Conservation (phyloP, 441 rosid genomes). For the Populus hybrid region DNA sequence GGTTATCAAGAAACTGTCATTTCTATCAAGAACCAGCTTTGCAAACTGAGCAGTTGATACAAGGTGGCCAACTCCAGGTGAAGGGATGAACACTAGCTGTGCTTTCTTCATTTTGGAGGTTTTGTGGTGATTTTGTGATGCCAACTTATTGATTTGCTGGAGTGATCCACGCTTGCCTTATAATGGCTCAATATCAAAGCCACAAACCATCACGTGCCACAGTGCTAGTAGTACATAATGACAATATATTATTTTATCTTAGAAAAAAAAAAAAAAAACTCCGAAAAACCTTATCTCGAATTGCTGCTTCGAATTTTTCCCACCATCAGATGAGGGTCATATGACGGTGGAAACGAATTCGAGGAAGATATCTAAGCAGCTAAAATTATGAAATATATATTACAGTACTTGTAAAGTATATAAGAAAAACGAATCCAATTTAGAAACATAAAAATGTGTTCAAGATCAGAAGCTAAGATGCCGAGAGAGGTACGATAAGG, state of each 20-base stretch:
- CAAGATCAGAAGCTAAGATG: too few relatives aligned
- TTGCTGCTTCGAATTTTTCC: too few relatives aligned
- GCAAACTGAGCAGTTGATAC: conserved; percentile 33
- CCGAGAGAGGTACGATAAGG: too few relatives aligned
- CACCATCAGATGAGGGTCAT: too few relatives aligned
- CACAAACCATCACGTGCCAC: too few relatives aligned
- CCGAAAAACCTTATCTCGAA: too few relatives aligned
- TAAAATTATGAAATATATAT: too few relatives aligned
- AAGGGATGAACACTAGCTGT: conserved; percentile 24
- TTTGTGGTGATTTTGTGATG: background rate
- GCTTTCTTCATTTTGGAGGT: conserved; percentile 8
- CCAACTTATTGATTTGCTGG: background rate
- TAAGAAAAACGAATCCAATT: background rate
- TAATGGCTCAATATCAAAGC: background rate
- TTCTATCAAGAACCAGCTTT: conserved; percentile 17
- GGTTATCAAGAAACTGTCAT: conserved; percentile 4
- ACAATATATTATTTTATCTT: too few relatives aligned
- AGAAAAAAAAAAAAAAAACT: too few relatives aligned
- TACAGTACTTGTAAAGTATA: too few relatives aligned
- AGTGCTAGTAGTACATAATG: background rate
- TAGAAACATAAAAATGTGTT: background rate
- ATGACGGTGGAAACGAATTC: background rate
- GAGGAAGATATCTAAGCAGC: background rate
- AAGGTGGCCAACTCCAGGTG: conserved; percentile 36
- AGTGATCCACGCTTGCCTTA: background rate